Evolutionary conservation across 192 early-diverging fungal species (phyloP), one percentile per base, ranked within the genome.

Genomic region (Podila horticola): DNA sequence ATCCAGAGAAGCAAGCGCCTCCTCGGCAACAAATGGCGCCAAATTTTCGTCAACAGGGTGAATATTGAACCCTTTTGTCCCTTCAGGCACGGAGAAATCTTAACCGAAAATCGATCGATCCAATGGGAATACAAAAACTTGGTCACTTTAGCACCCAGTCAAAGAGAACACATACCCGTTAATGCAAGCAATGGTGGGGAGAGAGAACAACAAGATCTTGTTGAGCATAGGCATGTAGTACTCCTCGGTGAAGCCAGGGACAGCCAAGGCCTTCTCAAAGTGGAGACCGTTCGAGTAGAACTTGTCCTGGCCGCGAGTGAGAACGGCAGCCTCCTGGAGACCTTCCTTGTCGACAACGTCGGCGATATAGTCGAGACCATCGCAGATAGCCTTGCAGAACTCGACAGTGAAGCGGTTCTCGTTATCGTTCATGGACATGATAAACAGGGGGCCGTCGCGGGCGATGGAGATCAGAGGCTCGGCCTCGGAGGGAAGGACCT

Each of bases 231-330:
- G 63, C 62, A 90, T 74, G 50, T 86, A 93, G 58, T 84, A 75
- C 45, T 89, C 85, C 9, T 88, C 79, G 52, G 87, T 72, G 63
- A 90, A 90, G 8, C 83, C 74, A 11, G 74, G 74, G 19, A 83
- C 67, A 11, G 67, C 17, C 19, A 88, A 15, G 20, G 84, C 84
- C 65, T 87, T 75, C 33, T 69, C 67, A 3, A 91, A 66, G 31
- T 91, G 89, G 34, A 94, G 75, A 7, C 93, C 93, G 74, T 93
- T 94, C 57, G 88, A 90, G 64, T 86, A 94, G 81, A 94, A 92
- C 83, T 92, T 92, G 62, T 86, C 91, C 11, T 87, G 70, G 45
- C 92, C 90, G 4, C 84, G 86, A 6, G 91, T 91, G 2, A 94
- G 74, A 29, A 93, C 82, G 0, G 89, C 91, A 1, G 89, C 89